Base-by-base conservation (phyloP, 257 asterid genomes). In the Ilex asprella region DNA sequence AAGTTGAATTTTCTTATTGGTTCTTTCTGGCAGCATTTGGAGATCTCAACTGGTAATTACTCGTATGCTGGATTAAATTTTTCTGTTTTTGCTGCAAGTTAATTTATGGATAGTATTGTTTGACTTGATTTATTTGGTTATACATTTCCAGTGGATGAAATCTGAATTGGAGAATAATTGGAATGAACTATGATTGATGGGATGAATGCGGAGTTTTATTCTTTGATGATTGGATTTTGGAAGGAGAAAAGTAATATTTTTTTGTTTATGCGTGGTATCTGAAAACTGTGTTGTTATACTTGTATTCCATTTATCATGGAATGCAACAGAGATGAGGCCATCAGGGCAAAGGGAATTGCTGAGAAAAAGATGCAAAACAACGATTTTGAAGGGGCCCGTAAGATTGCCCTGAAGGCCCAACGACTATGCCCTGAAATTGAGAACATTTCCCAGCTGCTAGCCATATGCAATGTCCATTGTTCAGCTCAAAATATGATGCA, bases 271-370 rank as follows among this genome's bases (percentile, higher is more conserved):
- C 16, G 10, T n/a, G 5, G 5, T 49, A 49, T 49, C 54, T n/a
- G 63, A 69, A 67, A 15, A 49, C 59, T 39, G 69, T 15, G 44
- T 43, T 15, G 51, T 59, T 55, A 44, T 56, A 53, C 63, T 39
- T 44, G 16, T 59, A 11, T 46, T 53, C 27, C 1, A 55, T 55
- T 49, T 59, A 30, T 56, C 61, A 89, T 87, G 95, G 97, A 89
- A 30, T 89, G 94, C 82, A 87, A 89, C 85, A 89, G 83, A 75
- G 94, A 87, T 39, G 97, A 89, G 75, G 95, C 94, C 62, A 2
- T 75, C 56, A 75, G 88, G 74, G 95, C 86, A 68, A 85, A 65
- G 76, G 82, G 70, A 44, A 43, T 87, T 29, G 94, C 97, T 16
- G 92, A 80, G 88, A 69, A 49, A 72, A 89, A 85, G 75, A 76